Conservation (phyloP, 768 basidiomycete genomes). For the Trametes cingulata region DNA sequence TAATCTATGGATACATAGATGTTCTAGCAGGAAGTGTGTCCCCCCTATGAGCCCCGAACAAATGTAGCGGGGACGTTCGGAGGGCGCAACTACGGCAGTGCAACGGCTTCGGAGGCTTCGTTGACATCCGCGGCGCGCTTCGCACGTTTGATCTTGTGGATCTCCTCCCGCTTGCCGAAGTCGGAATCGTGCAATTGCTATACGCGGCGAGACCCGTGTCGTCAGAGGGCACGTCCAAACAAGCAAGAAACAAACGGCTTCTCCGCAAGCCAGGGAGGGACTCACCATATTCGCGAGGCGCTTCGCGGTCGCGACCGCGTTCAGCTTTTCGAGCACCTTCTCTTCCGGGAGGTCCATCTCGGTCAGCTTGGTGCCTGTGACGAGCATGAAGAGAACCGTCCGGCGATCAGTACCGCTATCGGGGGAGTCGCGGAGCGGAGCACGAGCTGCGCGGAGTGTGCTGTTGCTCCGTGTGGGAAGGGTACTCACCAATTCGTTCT, state of each 20-base stretch:
- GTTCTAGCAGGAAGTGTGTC: too few relatives aligned
- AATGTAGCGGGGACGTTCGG: not conserved
- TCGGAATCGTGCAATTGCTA: conserved; percentile 85
- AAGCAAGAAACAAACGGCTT: not conserved
- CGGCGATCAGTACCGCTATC: not conserved
- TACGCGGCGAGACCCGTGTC: not conserved
- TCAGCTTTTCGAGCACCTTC: conserved; percentile 81
- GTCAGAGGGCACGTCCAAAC: not conserved
- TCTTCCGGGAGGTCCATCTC: conserved; percentile 79
- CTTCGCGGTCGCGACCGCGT: conserved; percentile 89
- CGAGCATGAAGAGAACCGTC: not conserved
- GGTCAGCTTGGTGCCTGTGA: conserved; percentile 67
- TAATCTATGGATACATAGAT: not conserved
- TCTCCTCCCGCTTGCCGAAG: conserved; percentile 87
- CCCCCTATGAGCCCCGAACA: too few relatives aligned
- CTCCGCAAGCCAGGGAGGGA: not conserved
- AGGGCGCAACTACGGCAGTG: not conserved
- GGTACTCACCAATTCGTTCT: conserved; percentile 73
- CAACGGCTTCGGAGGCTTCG: not conserved
- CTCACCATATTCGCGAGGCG: conserved; percentile 91
- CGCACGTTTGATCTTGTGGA: conserved; percentile 64
- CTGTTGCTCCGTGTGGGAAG: too few relatives aligned
- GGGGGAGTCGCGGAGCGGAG: too few relatives aligned
- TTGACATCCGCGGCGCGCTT: conserved; percentile 31
- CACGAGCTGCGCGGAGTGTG: too few relatives aligned